Evolutionary conservation across 2,329 filamentous ascomycete species (phyloP).

Genomic region (Exophiala alcalophila): DNA sequence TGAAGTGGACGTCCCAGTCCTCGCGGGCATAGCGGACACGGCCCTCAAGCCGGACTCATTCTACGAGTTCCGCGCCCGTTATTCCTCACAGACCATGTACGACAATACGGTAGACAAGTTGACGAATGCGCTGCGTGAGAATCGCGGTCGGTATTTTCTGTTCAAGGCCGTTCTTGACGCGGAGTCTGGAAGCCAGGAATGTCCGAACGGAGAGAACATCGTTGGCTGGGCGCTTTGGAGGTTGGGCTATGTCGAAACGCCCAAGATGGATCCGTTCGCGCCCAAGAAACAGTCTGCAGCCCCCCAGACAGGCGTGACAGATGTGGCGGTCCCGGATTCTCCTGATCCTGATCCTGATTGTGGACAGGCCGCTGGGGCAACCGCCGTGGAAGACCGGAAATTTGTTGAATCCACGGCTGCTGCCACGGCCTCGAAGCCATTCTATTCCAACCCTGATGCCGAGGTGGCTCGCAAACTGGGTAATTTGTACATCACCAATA

Average conservation of each 20-base stretch:
- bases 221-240: constrained; percentile 24
- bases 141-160: constrained; percentile 3
- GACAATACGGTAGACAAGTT: constrained; percentile 15
- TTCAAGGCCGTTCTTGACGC: constrained; percentile 27
- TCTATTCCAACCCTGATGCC: constrained; percentile 15
- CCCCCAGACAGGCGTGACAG: constrained; percentile 3
- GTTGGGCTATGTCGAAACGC: constrained; percentile 21
- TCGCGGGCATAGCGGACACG: constrained; percentile 14
- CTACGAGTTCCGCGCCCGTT: constrained; percentile 17
- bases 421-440: constrained; percentile 5
- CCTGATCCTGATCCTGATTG: background rate
- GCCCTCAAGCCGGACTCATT: constrained; percentile 20
- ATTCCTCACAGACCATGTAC: constrained; percentile 11
- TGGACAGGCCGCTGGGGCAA: background rate
- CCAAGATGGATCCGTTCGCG: constrained; percentile 22
- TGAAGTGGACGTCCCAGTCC: constrained; percentile 17
- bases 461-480: constrained; percentile 15
- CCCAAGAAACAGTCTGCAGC: background rate
- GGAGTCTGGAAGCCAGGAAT: background rate
- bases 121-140: constrained; percentile 17
- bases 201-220: constrained; percentile 15
- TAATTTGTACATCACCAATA: constrained; percentile 18
- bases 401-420: background rate
- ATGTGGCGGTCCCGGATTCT: constrained; percentile 7
- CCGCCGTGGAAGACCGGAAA: background rate